A percentile compares a stretch with the other conserved stretches of the same genome.
These are phyloP conservation scores for Xylaria digitata DNA, from an alignment of 2,329 filamentous ascomycete species.

Conservation along the genomic window DNA sequence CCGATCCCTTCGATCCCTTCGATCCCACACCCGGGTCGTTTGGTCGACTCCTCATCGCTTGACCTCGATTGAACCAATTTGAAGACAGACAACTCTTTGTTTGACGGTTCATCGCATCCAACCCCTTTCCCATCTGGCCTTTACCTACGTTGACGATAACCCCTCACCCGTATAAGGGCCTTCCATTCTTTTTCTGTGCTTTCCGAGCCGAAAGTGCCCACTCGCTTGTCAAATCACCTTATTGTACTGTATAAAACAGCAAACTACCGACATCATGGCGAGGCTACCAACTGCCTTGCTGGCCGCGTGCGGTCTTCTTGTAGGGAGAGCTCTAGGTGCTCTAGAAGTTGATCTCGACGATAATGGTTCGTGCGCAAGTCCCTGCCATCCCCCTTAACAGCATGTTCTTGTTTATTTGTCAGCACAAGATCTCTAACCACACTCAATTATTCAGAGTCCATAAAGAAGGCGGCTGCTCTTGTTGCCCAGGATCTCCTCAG, in stretches of 20 bases:
- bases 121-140: background rate
- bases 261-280: slow-evolving; percentile 28
- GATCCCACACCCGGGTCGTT: background rate
- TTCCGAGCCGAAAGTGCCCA: slow-evolving; percentile 14
- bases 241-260: slow-evolving; percentile 4
- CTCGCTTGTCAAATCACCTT: slow-evolving; percentile 5
- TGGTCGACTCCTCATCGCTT: background rate
- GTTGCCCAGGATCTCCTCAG: slow-evolving; percentile 64
- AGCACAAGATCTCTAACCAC: slow-evolving; percentile 10
- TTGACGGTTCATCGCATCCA: slow-evolving; percentile 4
- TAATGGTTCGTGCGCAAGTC: slow-evolving; percentile 42
- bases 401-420: background rate
- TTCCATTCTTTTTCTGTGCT: slow-evolving; percentile 9
- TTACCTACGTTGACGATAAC: slow-evolving; percentile 19
- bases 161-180: slow-evolving; percentile 10
- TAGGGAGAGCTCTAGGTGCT: slow-evolving; percentile 42
- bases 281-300: slow-evolving; percentile 44
- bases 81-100: background rate
- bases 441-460: slow-evolving; percentile 54
- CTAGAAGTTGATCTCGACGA: slow-evolving; percentile 49
- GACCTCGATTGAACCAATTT: background rate
- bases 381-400: background rate
- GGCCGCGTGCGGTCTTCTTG: slow-evolving; percentile 45
- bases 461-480: slow-evolving; percentile 58
- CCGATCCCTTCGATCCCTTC: background rate